Evolutionary conservation across 257 asterid species (phyloP).

Genomic region (Ocimum tenuiflorum): DNA sequence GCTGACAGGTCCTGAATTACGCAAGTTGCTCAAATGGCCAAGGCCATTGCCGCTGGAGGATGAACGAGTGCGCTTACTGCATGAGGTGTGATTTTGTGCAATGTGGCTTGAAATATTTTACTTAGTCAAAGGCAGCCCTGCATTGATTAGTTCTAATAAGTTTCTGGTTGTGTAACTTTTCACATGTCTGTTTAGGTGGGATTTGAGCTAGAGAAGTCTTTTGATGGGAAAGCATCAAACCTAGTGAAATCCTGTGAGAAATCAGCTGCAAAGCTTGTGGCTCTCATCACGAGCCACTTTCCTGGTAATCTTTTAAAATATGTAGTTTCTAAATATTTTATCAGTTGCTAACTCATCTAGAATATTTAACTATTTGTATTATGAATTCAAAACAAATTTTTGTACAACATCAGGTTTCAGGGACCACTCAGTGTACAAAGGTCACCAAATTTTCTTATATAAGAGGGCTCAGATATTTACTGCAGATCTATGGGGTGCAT

Average conservation of each 20-base stretch:
- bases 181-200: conserved; percentile 56
- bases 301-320: conserved; percentile 50
- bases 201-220: conserved; percentile 75
- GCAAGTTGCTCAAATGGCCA: conserved; percentile 79
- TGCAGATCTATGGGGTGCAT: conserved; percentile 98
- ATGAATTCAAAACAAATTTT: background rate
- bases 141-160: conserved; percentile 1
- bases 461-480: conserved; percentile 98
- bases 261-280: conserved; percentile 81
- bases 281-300: conserved; percentile 74
- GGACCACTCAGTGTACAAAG: conserved; percentile 89
- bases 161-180: conserved; percentile 9
- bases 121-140: background rate
- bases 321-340: background rate
- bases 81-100: conserved; percentile 50
- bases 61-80: conserved; percentile 84
- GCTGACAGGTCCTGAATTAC: conserved; percentile 71
- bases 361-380: background rate
- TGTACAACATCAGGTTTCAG: conserved; percentile 61
- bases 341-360: background rate
- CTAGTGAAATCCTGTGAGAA: conserved; percentile 70
- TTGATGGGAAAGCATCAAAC: conserved; percentile 83
- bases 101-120: background rate
- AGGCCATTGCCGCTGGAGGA: conserved; percentile 94
- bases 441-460: conserved; percentile 89